Conservation (phyloP, 495 filamentous ascomycete genomes). For the Daldinia caldariorum region DNA sequence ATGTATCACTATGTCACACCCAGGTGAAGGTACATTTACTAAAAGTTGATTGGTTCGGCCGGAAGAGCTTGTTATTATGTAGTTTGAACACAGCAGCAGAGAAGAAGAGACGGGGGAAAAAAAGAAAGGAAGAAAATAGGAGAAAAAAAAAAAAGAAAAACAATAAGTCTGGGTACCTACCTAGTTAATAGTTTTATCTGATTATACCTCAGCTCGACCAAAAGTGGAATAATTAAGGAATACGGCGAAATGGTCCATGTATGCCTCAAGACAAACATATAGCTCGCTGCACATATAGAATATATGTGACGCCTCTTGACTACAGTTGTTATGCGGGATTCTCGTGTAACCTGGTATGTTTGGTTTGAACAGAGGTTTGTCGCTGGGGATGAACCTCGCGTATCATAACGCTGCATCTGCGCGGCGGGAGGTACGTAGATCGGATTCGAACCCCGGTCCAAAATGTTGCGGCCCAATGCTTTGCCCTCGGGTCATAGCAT, state of each 20-base stretch:
- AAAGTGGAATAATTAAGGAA: not conserved
- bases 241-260: not conserved
- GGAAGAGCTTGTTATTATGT: slow-evolving; percentile 14
- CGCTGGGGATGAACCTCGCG: slow-evolving; percentile 18
- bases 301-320: slow-evolving; percentile 2
- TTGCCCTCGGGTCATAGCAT: slow-evolving; percentile 29
- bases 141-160: too few species aligned
- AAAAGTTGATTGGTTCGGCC: not conserved
- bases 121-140: too few species aligned
- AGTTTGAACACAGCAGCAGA: too few species aligned
- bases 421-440: slow-evolving; percentile 36
- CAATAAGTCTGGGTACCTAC: too few species aligned
- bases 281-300: slow-evolving; percentile 10
- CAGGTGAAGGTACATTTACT: not conserved
- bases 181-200: too few species aligned
- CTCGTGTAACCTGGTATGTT: slow-evolving; percentile 24
- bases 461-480: slow-evolving; percentile 24
- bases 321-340: slow-evolving; percentile 16
- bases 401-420: slow-evolving; percentile 41
- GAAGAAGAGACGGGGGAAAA: too few species aligned
- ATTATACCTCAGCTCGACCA: too few species aligned
- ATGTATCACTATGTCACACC: slow-evolving; percentile 18
- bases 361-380: slow-evolving; percentile 22
- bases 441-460: slow-evolving; percentile 37
- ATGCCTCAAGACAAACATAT: slow-evolving; percentile 7